Percentiles rank a stretch among this genome's conserved stretches.
phyloP scores from a whole-genome alignment of 805 yeast genomes.

The Yarrowia phangngaensis region DNA sequence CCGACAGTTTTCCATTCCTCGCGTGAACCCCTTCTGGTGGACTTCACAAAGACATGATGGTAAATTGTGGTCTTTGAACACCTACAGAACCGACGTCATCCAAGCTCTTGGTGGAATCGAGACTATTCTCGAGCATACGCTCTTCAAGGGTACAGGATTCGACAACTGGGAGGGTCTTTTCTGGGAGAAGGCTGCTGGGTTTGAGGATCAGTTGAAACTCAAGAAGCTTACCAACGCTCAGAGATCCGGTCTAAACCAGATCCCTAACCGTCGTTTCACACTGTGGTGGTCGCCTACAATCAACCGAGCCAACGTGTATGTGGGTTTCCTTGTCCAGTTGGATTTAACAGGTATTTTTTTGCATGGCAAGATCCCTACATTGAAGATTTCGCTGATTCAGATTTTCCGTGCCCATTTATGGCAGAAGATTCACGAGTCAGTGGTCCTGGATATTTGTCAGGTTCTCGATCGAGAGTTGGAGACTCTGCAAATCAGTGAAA shows the following conservation, averaged over 20 bases:
- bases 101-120: constrained; percentile 98
- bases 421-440: constrained; percentile 97
- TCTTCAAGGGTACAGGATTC: constrained; percentile 95
- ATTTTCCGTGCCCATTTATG: constrained; percentile 96
- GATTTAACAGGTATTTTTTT: constrained; percentile 95
- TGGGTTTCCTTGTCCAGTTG: constrained; percentile 92
- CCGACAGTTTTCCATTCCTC: constrained; percentile 63
- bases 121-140: constrained; percentile 88
- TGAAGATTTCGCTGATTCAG: constrained; percentile 91
- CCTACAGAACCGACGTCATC: constrained; percentile 91
- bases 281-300: constrained; percentile 99
- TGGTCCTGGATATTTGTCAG: constrained; percentile 90
- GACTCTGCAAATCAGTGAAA: constrained; percentile 74
- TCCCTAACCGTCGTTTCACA: constrained; percentile 95
- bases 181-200: constrained; percentile 98
- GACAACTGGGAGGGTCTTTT: constrained; percentile 98
- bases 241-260: constrained; percentile 93
- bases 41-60: constrained; percentile 91
- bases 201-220: constrained; percentile 92
- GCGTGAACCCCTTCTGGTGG: constrained; percentile 96
- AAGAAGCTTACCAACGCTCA: constrained; percentile 96
- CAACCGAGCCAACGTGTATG: constrained; percentile 95
- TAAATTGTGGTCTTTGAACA: constrained; percentile 85
- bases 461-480: constrained; percentile 85
- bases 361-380: constrained; percentile 96